These are phyloP conservation scores for Eucommia ulmoides DNA, from an alignment of 257 asterid genomes.

Conservation along the genomic window DNA sequence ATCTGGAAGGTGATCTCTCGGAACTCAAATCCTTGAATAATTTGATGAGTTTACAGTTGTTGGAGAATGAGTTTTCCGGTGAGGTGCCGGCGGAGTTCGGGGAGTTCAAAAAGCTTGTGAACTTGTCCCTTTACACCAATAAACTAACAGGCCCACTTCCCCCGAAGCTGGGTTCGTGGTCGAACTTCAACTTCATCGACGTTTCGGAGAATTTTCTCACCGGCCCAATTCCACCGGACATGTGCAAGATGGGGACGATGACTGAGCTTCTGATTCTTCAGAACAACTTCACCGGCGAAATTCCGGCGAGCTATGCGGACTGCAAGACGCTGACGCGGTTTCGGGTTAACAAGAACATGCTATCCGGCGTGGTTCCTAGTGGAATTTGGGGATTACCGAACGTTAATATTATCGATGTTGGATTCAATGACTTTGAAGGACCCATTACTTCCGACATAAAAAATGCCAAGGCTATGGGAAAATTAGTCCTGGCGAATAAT, in stretches of 20 bases:
- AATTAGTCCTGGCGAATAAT: background rate
- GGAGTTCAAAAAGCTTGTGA: background rate
- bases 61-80: background rate
- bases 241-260: background rate
- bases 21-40: background rate
- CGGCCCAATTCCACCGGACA: background rate
- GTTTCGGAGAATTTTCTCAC: background rate
- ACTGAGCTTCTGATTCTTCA: background rate
- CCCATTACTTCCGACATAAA: background rate
- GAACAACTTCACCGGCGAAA: background rate
- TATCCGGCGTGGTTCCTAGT: background rate
- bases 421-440: background rate
- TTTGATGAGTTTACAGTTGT: background rate
- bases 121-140: background rate
- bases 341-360: background rate
- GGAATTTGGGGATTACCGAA: slow-evolving; percentile 1
- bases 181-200: background rate
- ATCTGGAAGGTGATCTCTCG: background rate
- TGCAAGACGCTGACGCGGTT: background rate
- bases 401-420: background rate
- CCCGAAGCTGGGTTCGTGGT: background rate
- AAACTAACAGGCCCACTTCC: background rate
- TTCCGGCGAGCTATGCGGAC: background rate
- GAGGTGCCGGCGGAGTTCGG: background rate
- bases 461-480: background rate